These are phyloP conservation scores for Exophiala bonariae DNA, from an alignment of 2,329 filamentous ascomycete species.

Conservation along the genomic window DNA sequence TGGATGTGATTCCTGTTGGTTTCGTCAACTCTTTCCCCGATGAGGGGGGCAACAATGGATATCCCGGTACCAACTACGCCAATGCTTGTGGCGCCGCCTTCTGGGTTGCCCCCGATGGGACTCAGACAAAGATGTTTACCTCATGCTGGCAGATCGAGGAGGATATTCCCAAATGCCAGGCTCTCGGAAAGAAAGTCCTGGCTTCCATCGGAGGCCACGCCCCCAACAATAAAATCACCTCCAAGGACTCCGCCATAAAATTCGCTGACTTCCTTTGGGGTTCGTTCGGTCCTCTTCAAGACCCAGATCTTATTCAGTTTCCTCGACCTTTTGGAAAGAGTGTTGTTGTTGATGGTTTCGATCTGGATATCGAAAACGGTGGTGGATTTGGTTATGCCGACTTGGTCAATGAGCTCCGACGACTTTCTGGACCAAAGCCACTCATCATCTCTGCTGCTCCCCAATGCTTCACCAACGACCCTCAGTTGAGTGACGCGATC, in stretches of 20 bases:
- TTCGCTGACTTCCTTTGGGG: slow-evolving; percentile 67
- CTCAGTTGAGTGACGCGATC: slow-evolving; percentile 48
- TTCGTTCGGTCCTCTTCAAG: slow-evolving; percentile 64
- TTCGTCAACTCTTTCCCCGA: slow-evolving; percentile 58
- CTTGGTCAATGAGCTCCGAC: slow-evolving; percentile 61
- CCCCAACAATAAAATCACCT: slow-evolving; percentile 66
- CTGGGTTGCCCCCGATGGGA: slow-evolving; percentile 31
- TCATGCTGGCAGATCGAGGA: slow-evolving; percentile 45
- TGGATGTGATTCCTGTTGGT: slow-evolving; percentile 58
- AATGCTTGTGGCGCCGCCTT: slow-evolving; percentile 52
- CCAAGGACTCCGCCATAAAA: slow-evolving; percentile 50
- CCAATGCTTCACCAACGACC: slow-evolving; percentile 67
- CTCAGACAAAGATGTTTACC: slow-evolving; percentile 41
- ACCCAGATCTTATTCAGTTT: slow-evolving; percentile 32
- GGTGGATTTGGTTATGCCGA: slow-evolving; percentile 58
- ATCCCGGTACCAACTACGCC: slow-evolving; percentile 57
- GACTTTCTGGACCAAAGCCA: slow-evolving; percentile 46
- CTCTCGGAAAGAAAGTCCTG: slow-evolving; percentile 67
- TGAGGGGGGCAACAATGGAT: slow-evolving; percentile 40
- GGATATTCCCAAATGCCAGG: slow-evolving; percentile 61
- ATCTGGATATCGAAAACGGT: slow-evolving; percentile 70
- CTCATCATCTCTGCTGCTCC: slow-evolving; percentile 67
- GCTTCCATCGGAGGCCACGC: slow-evolving; percentile 71
- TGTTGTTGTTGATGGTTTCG: slow-evolving; percentile 70
- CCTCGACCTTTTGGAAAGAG: slow-evolving; percentile 64